A percentile compares a stretch with the other conserved stretches of the same genome.
These are phyloP conservation scores for Sporothrix schenckii DNA, from an alignment of 2,329 filamentous ascomycete species.

Conservation along the genomic window DNA sequence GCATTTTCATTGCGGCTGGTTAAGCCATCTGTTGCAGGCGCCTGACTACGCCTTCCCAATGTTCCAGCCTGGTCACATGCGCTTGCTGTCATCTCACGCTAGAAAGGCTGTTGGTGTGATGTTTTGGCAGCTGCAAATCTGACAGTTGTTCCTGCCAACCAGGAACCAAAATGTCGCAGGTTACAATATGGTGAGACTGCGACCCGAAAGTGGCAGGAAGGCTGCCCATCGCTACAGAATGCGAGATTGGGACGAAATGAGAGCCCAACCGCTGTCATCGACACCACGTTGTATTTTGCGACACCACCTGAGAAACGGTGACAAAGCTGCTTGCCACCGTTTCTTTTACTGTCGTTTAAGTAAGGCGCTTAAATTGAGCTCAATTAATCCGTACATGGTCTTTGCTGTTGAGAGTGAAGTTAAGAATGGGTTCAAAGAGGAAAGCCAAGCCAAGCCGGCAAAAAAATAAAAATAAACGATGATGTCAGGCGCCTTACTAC, in stretches of 20 bases:
- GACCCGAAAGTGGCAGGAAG: slow-evolving; percentile 13
- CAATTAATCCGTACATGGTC: background rate
- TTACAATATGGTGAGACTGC: background rate
- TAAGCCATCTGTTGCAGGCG: too few species aligned
- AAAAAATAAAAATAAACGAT: background rate
- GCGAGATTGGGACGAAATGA: background rate
- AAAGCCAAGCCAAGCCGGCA: background rate
- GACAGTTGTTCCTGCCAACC: slow-evolving; percentile 13
- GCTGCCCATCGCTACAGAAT: background rate
- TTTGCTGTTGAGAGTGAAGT: background rate
- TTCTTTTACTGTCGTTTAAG: too few species aligned
- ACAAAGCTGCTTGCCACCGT: too few species aligned
- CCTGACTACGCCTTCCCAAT: background rate
- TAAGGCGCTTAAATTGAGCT: too few species aligned
- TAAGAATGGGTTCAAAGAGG: background rate
- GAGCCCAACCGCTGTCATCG: too few species aligned
- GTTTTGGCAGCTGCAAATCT: background rate
- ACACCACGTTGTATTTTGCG: too few species aligned
- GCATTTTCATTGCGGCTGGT: background rate
- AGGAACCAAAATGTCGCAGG: background rate
- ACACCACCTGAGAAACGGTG: too few species aligned
- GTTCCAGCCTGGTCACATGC: slow-evolving; percentile 16
- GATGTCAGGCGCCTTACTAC: slow-evolving; percentile 21
- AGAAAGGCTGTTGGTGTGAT: background rate
- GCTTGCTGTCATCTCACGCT: slow-evolving; percentile 18